Evolutionary conservation across 2,329 filamentous ascomycete genomes (phyloP).

Genomic region (Penicillium sp.): DNA sequence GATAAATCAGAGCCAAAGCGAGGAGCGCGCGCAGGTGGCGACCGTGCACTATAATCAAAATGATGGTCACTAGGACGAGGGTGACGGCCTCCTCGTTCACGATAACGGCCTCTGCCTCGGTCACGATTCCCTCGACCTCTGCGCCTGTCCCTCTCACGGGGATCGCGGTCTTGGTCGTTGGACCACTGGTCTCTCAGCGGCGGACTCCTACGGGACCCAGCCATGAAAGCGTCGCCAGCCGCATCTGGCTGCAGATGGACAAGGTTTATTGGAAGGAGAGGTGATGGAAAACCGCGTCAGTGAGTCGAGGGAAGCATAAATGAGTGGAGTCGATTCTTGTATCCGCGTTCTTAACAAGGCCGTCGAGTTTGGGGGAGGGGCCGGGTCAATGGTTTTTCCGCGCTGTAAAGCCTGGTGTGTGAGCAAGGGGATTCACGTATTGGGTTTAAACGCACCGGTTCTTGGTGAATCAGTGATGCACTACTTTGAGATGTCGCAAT

Average conservation of each 20-base stretch:
- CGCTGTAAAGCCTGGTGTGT: slow-evolving; percentile 6
- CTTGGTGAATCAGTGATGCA: background rate
- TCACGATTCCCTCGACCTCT: slow-evolving; percentile 41
- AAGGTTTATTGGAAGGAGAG: slow-evolving; percentile 4
- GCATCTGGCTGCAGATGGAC: slow-evolving; percentile 35
- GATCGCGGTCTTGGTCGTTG: slow-evolving; percentile 41
- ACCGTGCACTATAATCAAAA: slow-evolving; percentile 40
- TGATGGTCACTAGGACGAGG: slow-evolving; percentile 32
- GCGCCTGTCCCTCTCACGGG: slow-evolving; percentile 32
- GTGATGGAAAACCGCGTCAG: slow-evolving; percentile 12
- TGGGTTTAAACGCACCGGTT: slow-evolving; percentile 15
- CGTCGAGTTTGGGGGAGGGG: slow-evolving; percentile 24
- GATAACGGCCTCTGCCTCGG: slow-evolving; percentile 39
- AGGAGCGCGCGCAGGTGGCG: slow-evolving; percentile 33
- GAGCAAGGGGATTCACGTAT: slow-evolving; percentile 13
- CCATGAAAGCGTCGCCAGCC: slow-evolving; percentile 44
- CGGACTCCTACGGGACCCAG: slow-evolving; percentile 47
- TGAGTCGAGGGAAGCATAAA: slow-evolving; percentile 12
- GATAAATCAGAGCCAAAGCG: slow-evolving; percentile 30
- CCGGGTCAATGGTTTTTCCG: slow-evolving; percentile 36
- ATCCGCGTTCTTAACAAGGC: slow-evolving; percentile 28
- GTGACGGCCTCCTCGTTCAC: slow-evolving; percentile 33
- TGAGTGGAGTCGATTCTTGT: slow-evolving; percentile 21
- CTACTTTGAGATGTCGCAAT: background rate
- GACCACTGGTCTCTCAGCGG: slow-evolving; percentile 50